A percentile compares a stretch with the other conserved stretches of the same genome.
phyloP scores from a whole-genome alignment of 352 stramenopile species.

The Globisporangium mamillatum region DNA sequence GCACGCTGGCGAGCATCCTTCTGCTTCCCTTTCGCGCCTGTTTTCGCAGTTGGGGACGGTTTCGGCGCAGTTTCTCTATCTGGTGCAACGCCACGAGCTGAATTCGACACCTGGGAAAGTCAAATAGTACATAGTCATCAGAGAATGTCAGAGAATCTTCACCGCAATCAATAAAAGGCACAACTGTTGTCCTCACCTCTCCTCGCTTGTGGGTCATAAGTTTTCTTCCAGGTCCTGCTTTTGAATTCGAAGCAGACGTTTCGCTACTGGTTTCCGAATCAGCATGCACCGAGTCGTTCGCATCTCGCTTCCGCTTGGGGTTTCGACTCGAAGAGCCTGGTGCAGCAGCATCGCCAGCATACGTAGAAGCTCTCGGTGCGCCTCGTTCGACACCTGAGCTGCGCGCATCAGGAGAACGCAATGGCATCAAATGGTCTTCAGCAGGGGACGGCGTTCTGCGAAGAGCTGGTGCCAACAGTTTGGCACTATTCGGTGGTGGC shows the following conservation, averaged over 20 bases:
- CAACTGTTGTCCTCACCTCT: not conserved
- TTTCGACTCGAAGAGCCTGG: not conserved
- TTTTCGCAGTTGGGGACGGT: conserved; percentile 13
- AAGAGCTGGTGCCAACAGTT: not conserved
- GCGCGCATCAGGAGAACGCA: not conserved
- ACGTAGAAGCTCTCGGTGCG: not conserved
- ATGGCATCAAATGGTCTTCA: not conserved
- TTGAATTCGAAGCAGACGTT: conserved; percentile 4
- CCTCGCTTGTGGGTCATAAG: not conserved
- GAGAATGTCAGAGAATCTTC: not conserved
- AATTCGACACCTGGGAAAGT: not conserved
- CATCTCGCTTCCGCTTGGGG: conserved; percentile 33
- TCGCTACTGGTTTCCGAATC: conserved; percentile 19
- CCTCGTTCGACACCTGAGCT: not conserved
- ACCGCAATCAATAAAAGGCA: not conserved
- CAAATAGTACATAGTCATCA: not conserved
- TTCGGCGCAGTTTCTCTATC: conserved; percentile 17
- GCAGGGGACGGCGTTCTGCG: not conserved
- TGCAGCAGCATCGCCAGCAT: not conserved
- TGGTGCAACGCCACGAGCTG: not conserved
- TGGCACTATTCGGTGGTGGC: not conserved
- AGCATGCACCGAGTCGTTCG: not conserved
- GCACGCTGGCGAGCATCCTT: conserved; percentile 5
- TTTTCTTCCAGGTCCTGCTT: not conserved
- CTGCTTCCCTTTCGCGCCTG: conserved; percentile 19